Evolutionary conservation across 768 basidiomycete species (phyloP), one percentile per base, ranked within the genome.

Genomic region (Podaxis sp.): DNA sequence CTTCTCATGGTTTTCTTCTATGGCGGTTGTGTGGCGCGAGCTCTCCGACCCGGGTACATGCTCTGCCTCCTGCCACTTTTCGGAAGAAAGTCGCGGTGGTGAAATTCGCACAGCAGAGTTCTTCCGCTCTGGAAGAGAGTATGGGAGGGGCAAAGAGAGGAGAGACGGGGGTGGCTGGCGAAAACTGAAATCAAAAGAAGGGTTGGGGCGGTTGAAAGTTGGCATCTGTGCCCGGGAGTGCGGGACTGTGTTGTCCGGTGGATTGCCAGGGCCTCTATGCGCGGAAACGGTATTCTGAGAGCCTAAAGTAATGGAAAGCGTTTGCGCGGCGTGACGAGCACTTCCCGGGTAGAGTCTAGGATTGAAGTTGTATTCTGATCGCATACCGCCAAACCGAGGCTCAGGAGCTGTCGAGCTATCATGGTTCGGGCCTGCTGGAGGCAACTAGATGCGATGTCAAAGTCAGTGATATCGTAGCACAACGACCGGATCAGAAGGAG

Each of bases 301-400:
- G 23, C 50, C 40, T 6, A 28, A 37, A 16, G 14, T 14, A 37
- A 14, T 37, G 37, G 56, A 21, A 1, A 36, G 1, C 7, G 28
- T 14, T 25, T 60, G 59, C 9, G 52, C 52, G 2, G 51, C 59
- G 25, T 54, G 40, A 2, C 59, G 59, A 37, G 51, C 59, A 28
- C 59, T 60, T 28, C 59, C 59, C 4, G 59, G 59, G 40, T 60
- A 60, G 18, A 60, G 59, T 44, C 52, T 28, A 32, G 59, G 51
- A 25, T 60, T 60, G 28, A 60, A 60, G 13, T 54, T 53, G 23
- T 60, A 60, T 36, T 60, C 51, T 27, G 28, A 6, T 14, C 51
- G 59, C 27, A n/a, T 36, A 14, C 44, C n/a, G 47, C 35, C 38
- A 25, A 47, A 11, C 18, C 44, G 38, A n/a, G 59, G 14, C 18